Evolutionary conservation across 2,329 filamentous ascomycete species (phyloP), one percentile per base, ranked within the genome.

Genomic region (Orbilia javanica): DNA sequence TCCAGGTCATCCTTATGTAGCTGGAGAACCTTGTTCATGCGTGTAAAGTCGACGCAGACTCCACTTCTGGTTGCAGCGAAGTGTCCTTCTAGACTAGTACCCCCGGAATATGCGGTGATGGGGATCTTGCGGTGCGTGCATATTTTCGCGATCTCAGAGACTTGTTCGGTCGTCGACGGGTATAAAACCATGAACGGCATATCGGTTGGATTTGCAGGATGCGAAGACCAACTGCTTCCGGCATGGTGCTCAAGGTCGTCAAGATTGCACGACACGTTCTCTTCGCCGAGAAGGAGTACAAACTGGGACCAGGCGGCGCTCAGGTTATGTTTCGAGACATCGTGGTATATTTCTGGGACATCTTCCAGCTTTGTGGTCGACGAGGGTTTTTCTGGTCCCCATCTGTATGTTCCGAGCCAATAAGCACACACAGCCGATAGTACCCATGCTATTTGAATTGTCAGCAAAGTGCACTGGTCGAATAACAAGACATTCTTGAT

Each of bases 61-160:
- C 94, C 94, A 72, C 93, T 92, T 80, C 90, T 87, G 15, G 93
- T 97, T 1, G 93, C 89, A 0, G 93, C 90, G 84, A 92, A 97
- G 84, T 97, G 93, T 0, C 94, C 94, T 84, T 97, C 94, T 34
- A 97, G 86, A 82, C 92, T 94, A 6, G 94, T 97, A 36, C 94
- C 94, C 50, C 94, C 94, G 72, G 91, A 93, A 85, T 94, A 97
- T 1, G 91, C 91, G 2, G 93, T 94, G 25, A 97, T 93, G 4
- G 94, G 94, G 79, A 97, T 96, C 71, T 88, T 87, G 46, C 94
- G 87, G 82, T 86, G 84, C 83, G 97, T 93, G 85, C 94, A 97
- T 70, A 97, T 86, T 85, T 95, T 94, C 91, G 97, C 95, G 76
- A 97, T 89, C 79, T 88, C 86, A n/a, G 92, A 91, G 7, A 97